Base-by-base conservation (phyloP, 805 yeast species). In the Torulaspora gathmanii region DNA sequence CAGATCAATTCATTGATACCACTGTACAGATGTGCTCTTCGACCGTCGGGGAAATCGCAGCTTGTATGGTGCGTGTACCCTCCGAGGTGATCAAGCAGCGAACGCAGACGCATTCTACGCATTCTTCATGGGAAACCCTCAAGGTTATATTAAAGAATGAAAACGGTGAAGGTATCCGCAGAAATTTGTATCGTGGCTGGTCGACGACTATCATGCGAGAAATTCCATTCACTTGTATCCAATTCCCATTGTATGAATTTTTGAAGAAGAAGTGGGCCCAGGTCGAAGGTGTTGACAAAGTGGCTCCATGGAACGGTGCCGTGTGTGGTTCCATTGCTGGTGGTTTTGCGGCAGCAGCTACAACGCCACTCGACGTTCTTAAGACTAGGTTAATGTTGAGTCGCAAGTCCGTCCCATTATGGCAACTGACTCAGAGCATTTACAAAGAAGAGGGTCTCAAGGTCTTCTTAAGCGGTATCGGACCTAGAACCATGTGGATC, bases 401-500 rank as follows among this genome's bases (percentile, higher is more conserved):
- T 57, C 68, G 69, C 19, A 67, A 78, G 35, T 64, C 67, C 13
- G 64, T 79, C 0, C 65, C 82, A 0, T 66, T 80, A 0, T 33
- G 64, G 4, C 54, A 63, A 10, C 64, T 89, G 47, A 78, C 83
- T 2, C 66, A 60, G 27, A 71, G 69, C 9, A 74, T 90, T 39
- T 64, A 73, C n/a, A 61, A 59, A 16, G 89, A 85, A 45, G 96
- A 89, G 61, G 97, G 97, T 0, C 68, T 71, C 33, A 54, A 61
- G 6, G 88, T 84, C 0, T 88, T 93, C 53, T 77, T 79, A 61
- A 77, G 77, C 39, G 99, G 99, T 11, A 74, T 91, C 22, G 97
- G 95, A 0, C 98, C 99, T 4, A 75, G 99, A 63, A 90, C 97
- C 0, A 73, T 86, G 79, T 93, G 99, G 99, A 91, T 93, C 46